These are phyloP conservation scores for Rhododendron mucronatum DNA, from an alignment of 148 eudicot genomes.

Conservation along the genomic window DNA sequence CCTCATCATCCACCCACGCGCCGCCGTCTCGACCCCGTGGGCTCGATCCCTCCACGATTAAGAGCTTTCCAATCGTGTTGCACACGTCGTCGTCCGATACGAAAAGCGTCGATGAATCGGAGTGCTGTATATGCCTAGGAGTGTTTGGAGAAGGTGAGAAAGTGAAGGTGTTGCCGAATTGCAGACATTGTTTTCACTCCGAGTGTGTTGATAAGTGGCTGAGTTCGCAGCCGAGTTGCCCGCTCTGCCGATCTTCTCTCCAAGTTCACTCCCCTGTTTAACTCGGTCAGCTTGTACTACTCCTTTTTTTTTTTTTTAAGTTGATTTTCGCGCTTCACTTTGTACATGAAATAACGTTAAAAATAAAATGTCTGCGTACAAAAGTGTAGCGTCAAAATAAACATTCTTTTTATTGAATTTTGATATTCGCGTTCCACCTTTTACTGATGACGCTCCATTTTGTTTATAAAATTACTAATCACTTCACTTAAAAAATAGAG, in stretches of 20 bases:
- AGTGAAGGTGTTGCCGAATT: conserved; percentile 55
- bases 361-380: too few relatives aligned
- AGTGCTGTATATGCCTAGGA: conserved; percentile 73
- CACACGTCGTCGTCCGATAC: conserved; percentile 20
- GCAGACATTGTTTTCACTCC: conserved; percentile 58
- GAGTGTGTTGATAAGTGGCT: conserved; percentile 82
- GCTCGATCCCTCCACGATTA: conserved; percentile 29
- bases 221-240: conserved; percentile 55
- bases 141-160: conserved; percentile 61
- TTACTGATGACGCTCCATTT: too few relatives aligned
- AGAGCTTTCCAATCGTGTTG: conserved; percentile 40
- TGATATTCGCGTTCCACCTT: fast-evolving
- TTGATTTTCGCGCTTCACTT: too few relatives aligned
- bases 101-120: conserved; percentile 29
- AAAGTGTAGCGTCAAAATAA: too few relatives aligned
- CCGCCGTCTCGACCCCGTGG: conserved; percentile 28
- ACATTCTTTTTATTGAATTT: too few relatives aligned
- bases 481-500: too few relatives aligned
- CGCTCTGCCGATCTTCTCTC: conserved; percentile 59
- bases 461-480: too few relatives aligned
- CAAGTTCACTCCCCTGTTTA: conserved; percentile 34
- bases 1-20: conserved; percentile 19
- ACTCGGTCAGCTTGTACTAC: conserved; percentile 4
- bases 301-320: too few relatives aligned
- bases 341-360: too few relatives aligned